Percentiles rank a stretch among this genome's conserved stretches.
phyloP scores from a whole-genome alignment of 352 stramenopile species.

The Phytophthora multivora region DNA sequence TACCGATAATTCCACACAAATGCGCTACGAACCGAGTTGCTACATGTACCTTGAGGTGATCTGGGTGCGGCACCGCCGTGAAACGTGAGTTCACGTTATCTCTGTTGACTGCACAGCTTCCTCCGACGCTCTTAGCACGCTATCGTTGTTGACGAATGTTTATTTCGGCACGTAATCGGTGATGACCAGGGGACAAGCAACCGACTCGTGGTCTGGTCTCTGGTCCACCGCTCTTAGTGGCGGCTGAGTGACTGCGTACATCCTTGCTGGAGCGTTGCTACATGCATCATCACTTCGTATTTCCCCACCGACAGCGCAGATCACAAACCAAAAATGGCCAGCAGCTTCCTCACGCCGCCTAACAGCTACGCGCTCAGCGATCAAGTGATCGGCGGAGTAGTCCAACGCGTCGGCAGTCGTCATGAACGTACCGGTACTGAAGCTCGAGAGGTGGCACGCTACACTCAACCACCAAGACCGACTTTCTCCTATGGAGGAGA shows the following conservation, averaged over 20 bases:
- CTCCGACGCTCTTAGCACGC: constrained; percentile 1
- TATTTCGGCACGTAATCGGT: constrained; percentile 7
- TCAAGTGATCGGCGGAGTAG: constrained; percentile 5
- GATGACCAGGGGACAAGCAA: constrained; percentile 5
- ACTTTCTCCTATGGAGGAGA: not conserved
- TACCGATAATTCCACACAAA: too few species aligned
- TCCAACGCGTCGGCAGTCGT: not conserved
- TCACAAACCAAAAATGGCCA: constrained; percentile 1
- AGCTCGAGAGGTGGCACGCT: not conserved
- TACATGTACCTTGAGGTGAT: constrained; percentile 1
- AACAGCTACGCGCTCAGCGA: constrained; percentile 8
- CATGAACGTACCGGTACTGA: not conserved
- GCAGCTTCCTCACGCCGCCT: constrained; percentile 11
- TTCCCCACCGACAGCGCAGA: not conserved
- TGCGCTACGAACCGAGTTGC: not conserved
- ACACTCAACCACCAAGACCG: constrained; percentile 6
- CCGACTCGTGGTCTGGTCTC: not conserved
- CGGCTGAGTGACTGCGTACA: not conserved
- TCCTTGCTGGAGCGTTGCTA: not conserved
- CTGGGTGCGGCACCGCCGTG: not conserved
- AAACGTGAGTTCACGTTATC: constrained; percentile 21
- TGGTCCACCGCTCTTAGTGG: not conserved
- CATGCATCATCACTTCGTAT: constrained; percentile 1
- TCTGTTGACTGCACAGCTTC: not conserved
- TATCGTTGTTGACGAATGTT: constrained; percentile 18